Evolutionary conservation across 306 rosid species (phyloP), one percentile per base, ranked within the genome.

Genomic region (Hylodesmum podocarpum): DNA sequence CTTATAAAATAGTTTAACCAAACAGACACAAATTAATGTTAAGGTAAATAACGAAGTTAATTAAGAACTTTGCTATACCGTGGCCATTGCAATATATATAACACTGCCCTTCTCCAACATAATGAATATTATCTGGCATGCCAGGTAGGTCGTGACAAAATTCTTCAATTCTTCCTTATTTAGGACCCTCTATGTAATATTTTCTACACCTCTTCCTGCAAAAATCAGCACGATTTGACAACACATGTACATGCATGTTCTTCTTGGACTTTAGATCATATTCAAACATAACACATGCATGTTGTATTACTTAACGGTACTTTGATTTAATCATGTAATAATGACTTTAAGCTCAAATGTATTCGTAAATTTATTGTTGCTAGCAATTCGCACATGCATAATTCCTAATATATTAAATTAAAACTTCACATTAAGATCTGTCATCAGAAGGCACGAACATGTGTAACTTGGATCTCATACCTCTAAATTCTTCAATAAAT

Each of bases 91-190:
- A 25, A 91, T 85, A 86, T 78, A 91, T 85, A 86, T 78, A 87
- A 66, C 76, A 88, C 4, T 72, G 78, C 24, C 91, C 90, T 14
- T 86, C 46, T 33, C 85, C 90, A 55, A 81, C 91, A 19, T 86
- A 89, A 28, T 82, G 86, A 47, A 89, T 87, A 39, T 89, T 89
- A 19, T 91, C 92, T 0, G 90, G 89, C 58, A 41, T 11, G 66
- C 94, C 92, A 0, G 90, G 94, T 8, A 87, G 79, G 28, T 34
- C 7, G 1, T 68, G 75, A 13, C 78, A 61, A 72, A 89, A 89
- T 6, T 81, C 64, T 0, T 78, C 86, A 0, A 81, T 75, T 9
- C 57, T 78, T 66, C 96, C 92, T 39, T 83, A 86, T 3, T 86
- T 81, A 31, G 78, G 69, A 4, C 92, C 96, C 83, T 41, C 10